Evolutionary conservation across 2,329 filamentous ascomycete genomes (phyloP).

Genomic region (Alternaria consortialis): DNA sequence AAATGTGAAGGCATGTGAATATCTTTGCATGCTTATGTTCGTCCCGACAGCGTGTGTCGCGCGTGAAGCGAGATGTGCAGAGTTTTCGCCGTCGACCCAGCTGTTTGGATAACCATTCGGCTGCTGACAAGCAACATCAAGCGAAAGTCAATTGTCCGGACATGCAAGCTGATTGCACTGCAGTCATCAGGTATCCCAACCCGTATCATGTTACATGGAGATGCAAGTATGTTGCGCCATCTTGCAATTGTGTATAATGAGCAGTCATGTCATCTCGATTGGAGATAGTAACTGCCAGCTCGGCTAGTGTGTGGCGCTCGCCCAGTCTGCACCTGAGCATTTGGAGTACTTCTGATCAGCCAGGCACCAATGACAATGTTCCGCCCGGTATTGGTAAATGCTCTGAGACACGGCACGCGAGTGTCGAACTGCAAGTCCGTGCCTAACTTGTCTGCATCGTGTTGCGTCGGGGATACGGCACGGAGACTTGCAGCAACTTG

Average conservation of each 20-base stretch:
- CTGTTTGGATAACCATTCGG: slow-evolving; percentile 34
- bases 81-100: slow-evolving; percentile 34
- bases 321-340: slow-evolving; percentile 30
- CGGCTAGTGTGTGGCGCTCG: slow-evolving; percentile 25
- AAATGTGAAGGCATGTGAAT: slow-evolving; percentile 11
- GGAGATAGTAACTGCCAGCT: slow-evolving; percentile 22
- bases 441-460: slow-evolving; percentile 22
- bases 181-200: slow-evolving; percentile 16
- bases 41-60: slow-evolving; percentile 31
- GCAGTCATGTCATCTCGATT: slow-evolving; percentile 24
- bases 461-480: slow-evolving; percentile 44
- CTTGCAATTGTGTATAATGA: slow-evolving; percentile 11
- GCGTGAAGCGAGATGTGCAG: slow-evolving; percentile 29
- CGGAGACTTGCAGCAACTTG: slow-evolving; percentile 29
- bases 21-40: slow-evolving; percentile 18
- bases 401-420: slow-evolving; percentile 29
- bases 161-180: slow-evolving; percentile 24
- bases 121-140: slow-evolving; percentile 21
- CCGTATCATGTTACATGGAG: slow-evolving; percentile 8
- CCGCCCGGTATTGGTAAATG: slow-evolving; percentile 18
- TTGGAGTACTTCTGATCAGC: slow-evolving; percentile 30
- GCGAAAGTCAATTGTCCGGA: slow-evolving; percentile 20
- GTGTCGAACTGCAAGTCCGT: slow-evolving; percentile 25
- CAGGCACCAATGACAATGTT: slow-evolving; percentile 35
- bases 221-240: slow-evolving; percentile 25